Percentiles rank a stretch among this genome's conserved stretches.
Evolutionary conservation across 2,329 filamentous ascomycete species (phyloP).

Genomic region (Verticillium isaacii): DNA sequence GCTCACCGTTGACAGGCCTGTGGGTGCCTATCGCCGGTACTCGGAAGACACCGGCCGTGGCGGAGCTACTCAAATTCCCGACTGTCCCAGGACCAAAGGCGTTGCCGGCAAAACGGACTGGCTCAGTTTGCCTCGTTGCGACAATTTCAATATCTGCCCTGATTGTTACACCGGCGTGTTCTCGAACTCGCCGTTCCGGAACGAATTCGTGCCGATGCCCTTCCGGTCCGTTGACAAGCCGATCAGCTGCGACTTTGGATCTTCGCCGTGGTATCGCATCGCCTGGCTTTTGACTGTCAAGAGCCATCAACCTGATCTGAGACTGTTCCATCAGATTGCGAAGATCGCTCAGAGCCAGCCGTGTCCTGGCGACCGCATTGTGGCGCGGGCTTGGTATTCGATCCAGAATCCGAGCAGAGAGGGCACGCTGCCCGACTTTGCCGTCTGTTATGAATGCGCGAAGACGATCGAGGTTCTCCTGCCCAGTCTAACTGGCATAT

Average conservation of each 20-base stretch:
- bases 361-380: slow-evolving; percentile 54
- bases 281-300: slow-evolving; percentile 79
- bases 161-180: slow-evolving; percentile 72
- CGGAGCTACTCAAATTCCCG: slow-evolving; percentile 47
- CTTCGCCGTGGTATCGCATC: slow-evolving; percentile 73
- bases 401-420: slow-evolving; percentile 64
- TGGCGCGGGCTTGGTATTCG: slow-evolving; percentile 67
- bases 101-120: slow-evolving; percentile 68
- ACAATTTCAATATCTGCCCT: slow-evolving; percentile 76
- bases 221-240: slow-evolving; percentile 51
- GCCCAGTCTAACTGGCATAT: slow-evolving; percentile 65
- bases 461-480: slow-evolving; percentile 68
- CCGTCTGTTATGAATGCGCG: slow-evolving; percentile 70
- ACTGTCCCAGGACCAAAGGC: slow-evolving; percentile 63
- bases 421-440: slow-evolving; percentile 64
- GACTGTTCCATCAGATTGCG: slow-evolving; percentile 63
- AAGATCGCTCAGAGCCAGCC: slow-evolving; percentile 40
- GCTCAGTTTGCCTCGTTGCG: slow-evolving; percentile 68
- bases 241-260: slow-evolving; percentile 73
- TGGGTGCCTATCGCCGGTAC: slow-evolving; percentile 45
- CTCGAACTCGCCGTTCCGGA: slow-evolving; percentile 60
- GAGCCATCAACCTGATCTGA: slow-evolving; percentile 59
- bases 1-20: slow-evolving; percentile 30
- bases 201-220: slow-evolving; percentile 59
- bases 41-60: slow-evolving; percentile 46